Base-by-base conservation (phyloP, 129 eudicot genomes). In the Flaveria bidentis region DNA sequence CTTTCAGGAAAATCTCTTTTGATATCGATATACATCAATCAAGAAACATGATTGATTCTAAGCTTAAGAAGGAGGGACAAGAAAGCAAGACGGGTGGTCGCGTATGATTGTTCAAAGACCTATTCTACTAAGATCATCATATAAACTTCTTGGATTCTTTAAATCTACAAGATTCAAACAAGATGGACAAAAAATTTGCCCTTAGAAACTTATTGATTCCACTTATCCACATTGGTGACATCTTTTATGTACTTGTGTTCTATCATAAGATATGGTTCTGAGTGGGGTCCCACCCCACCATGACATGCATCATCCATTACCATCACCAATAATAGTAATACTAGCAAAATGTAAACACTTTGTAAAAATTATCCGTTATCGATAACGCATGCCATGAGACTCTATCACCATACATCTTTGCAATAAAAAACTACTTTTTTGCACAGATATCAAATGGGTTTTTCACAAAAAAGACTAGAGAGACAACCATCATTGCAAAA, bases 141-240 rank as follows among this genome's bases (percentile, higher is more conserved):
- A 57, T 39, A 16, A 25, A 41, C 56, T 42, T 42, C 58, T 41
- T 57, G 26, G 33, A 65, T 76, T 22, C 52, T 67, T 76, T 63
- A 9, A 12, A n/a, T 68, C 26, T 78, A 20, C 2, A 46, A 18
- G 60, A n/a, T 33, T 13, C 49, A 10, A 5, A 68, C 56, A 63
- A 63, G 69, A 15, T 13, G 22, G 36, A 17, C 67, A 33, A 10
- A 33, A 63, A 15, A 6, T 53, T 72, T 26, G 51, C 45, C 69
- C 45, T 30, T 30, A 14, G 36, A 71, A 73, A 45, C 75, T 73
- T 57, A 80, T 73, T 65, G 75, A 65, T 73, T 73, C 78, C 80
- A 80, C 84, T 80, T 80, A 80, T 80, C 84, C 84, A 80, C 44
- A 74, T 45, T 74, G 79, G 71, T 80, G 79, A 73, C 79, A 73